Conservation (phyloP, 106 monocot genomes). For the Dendrobium nobile region DNA sequence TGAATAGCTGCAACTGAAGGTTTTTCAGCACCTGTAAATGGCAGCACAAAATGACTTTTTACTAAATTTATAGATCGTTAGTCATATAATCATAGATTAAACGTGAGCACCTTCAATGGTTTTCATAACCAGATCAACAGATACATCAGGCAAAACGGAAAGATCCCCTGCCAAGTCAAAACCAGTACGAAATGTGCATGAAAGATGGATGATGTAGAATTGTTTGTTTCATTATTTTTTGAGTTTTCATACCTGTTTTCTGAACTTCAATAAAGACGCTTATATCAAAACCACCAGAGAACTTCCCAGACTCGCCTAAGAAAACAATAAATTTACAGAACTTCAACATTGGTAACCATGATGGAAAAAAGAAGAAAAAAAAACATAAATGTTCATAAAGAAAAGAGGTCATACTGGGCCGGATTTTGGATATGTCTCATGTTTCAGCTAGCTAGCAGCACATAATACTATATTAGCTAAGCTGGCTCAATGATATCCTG, state of each 20-base stretch:
- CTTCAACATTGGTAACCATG: background rate
- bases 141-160: conserved; percentile 33
- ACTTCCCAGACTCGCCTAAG: conserved; percentile 26
- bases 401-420: too few species aligned
- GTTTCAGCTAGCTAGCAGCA: too few species aligned
- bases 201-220: background rate
- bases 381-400: too few species aligned
- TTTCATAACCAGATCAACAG: conserved; percentile 22
- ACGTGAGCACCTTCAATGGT: conserved; percentile 28
- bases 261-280: conserved; percentile 27
- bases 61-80: background rate
- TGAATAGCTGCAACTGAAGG: conserved; percentile 44
- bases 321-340: background rate
- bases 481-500: too few species aligned
- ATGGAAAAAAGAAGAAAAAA: too few species aligned
- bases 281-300: conserved; percentile 50
- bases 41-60: background rate
- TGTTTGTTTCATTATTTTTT: background rate
- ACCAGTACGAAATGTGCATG: background rate
- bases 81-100: background rate
- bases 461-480: too few species aligned
- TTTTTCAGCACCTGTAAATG: conserved; percentile 23
- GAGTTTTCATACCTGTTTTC: conserved; percentile 17
- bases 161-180: conserved; percentile 21
- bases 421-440: too few species aligned